Base-by-base conservation (phyloP, 441 rosid genomes). In the Daphne laureola region DNA sequence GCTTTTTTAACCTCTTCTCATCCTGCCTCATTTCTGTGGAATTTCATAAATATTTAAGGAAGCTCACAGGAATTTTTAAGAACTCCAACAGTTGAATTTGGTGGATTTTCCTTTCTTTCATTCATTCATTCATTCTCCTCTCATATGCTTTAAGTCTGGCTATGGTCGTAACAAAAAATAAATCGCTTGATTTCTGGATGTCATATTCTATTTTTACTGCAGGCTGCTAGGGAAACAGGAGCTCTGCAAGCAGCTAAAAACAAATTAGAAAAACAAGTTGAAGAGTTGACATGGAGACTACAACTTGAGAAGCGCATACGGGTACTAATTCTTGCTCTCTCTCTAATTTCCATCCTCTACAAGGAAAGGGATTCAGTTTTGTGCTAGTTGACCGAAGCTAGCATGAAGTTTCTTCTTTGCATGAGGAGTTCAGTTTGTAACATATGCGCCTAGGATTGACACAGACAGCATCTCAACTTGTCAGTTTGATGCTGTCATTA, bases 211-310 rank as follows among this genome's bases (percentile, higher is more conserved):
- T 49, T 54, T 36, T 49, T 4, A 49, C 26, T 67, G 25, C 79
- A 90, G 99, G 98, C 99, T 77, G 98, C 99, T 38, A 81, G 82
- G 70, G 98, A 94, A 80, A 86, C 98, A 31, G 98, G 99, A 62
- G 99, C 98, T 62, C 94, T 94, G 71, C 96, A 94, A 78, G 99
- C 80, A 74, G 99, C 98, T 66, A 94, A 88, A 70, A 84, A 78
- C 70, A 86, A 86, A 76, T 74, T 90, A 73, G 98, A 88, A 82
- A 90, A 90, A 82, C 92, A 94, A 71, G 98, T 90, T 68, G 95
- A 94, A 75, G 97, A 94, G 52, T 69, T 94, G 70, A 87, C 98
- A 64, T 77, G 88, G 92, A 81, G 87, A 70, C 74, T 88, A 62
- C 96, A 84, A 73, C 70, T 81, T 60, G 99, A 90, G 84, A 90